Evolutionary conservation across 768 basidiomycete genomes (phyloP).

Genomic region (Phanerochaete carnosa): DNA sequence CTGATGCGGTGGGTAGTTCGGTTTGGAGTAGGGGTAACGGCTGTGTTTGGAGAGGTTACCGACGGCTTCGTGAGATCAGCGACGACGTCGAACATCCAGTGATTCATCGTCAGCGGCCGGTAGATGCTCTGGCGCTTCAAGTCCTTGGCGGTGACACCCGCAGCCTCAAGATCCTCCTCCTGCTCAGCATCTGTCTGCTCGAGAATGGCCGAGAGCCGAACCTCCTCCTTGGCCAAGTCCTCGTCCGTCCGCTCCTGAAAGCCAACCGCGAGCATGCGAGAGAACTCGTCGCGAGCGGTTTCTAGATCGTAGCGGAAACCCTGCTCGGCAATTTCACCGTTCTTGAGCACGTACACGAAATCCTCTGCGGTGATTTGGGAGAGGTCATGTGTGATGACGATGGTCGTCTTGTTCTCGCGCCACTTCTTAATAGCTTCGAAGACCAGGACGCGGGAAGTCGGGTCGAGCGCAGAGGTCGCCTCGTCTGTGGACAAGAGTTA

Average conservation of each 20-base stretch:
- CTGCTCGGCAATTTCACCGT: conserved; percentile 79
- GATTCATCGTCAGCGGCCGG: conserved; percentile 61
- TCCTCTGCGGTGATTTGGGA: conserved; percentile 72
- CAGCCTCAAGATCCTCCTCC: conserved; percentile 25
- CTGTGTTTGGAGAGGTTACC: not conserved
- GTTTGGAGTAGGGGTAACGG: conserved; percentile 23
- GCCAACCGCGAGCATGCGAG: conserved; percentile 59
- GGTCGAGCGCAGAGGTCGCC: conserved; percentile 82
- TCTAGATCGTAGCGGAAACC: conserved; percentile 85
- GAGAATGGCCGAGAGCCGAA: conserved; percentile 44
- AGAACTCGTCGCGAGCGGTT: conserved; percentile 60
- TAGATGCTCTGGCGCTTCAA: conserved; percentile 44
- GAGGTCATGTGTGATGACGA: conserved; percentile 95
- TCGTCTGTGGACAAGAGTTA: conserved; percentile 51
- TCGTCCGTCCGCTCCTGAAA: conserved; percentile 37
- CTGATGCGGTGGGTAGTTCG: conserved; percentile 27
- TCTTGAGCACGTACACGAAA: conserved; percentile 90
- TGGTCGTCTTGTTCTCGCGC: conserved; percentile 78
- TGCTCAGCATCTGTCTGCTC: conserved; percentile 42
- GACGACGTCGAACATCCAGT: conserved; percentile 84
- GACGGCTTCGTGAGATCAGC: conserved; percentile 51
- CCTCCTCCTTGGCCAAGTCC: conserved; percentile 30
- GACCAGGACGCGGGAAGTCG: conserved; percentile 81
- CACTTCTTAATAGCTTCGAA: conserved; percentile 69
- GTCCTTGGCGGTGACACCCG: conserved; percentile 23